Percentiles rank a stretch among this genome's conserved stretches.
These are phyloP conservation scores for Colletotrichum camelliae DNA, from an alignment of 2,329 filamentous ascomycete species.

Conservation along the genomic window DNA sequence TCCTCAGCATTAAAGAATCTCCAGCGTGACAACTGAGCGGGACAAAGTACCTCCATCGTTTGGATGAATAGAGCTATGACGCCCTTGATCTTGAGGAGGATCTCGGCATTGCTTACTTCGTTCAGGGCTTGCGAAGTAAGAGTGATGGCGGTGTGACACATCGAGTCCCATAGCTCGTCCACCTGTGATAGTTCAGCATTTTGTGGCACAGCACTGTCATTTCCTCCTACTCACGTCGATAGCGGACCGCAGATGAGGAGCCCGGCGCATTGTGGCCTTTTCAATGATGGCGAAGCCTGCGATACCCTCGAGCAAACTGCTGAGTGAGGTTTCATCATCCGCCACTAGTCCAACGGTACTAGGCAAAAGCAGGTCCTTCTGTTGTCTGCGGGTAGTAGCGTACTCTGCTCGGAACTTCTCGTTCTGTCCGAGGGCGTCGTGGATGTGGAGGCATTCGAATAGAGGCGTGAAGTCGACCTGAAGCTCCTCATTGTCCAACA, in stretches of 20 bases:
- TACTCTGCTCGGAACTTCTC: constrained; percentile 93
- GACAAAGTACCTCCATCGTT: constrained; percentile 82
- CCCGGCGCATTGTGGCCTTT: constrained; percentile 87
- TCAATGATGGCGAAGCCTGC: constrained; percentile 97
- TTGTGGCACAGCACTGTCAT: not conserved
- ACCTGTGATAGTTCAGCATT: constrained; percentile 57
- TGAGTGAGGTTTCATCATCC: constrained; percentile 86
- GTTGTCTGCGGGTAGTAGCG: constrained; percentile 84
- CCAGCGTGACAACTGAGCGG: not conserved
- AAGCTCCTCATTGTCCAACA: constrained; percentile 92
- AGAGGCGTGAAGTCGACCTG: constrained; percentile 94
- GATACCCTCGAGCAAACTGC: constrained; percentile 90
- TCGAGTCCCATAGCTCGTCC: constrained; percentile 98
- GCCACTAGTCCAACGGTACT: constrained; percentile 76
- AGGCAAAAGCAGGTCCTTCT: constrained; percentile 90
- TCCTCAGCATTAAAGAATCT: constrained; percentile 7
- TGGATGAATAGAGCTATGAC: constrained; percentile 94
- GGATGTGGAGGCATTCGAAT: constrained; percentile 95
- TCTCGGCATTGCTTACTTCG: constrained; percentile 85
- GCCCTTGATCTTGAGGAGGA: constrained; percentile 92
- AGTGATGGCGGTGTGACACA: constrained; percentile 87
- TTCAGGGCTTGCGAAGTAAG: constrained; percentile 81
- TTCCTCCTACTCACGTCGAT: constrained; percentile 69
- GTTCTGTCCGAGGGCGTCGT: constrained; percentile 89
- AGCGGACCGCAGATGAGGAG: constrained; percentile 79